phyloP scores from a whole-genome alignment of 352 stramenopile species.

The Pythium dissimile region DNA sequence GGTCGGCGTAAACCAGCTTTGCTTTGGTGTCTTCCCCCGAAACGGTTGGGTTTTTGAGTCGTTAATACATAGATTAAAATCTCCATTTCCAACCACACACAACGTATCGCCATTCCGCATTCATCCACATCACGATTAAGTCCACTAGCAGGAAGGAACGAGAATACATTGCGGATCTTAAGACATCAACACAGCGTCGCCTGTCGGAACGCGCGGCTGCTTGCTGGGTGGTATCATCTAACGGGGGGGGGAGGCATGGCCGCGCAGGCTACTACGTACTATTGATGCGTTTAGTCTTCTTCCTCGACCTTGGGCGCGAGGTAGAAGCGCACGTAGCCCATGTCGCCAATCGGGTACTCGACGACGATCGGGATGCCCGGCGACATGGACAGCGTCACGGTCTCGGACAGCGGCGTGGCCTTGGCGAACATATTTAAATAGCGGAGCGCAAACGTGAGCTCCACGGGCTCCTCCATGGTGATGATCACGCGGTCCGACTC shows the following conservation, averaged over 20 bases:
- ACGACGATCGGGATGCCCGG: slow-evolving; percentile 97
- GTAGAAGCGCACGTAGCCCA: slow-evolving; percentile 98
- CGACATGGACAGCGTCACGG: slow-evolving; percentile 97
- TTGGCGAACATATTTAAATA: slow-evolving; percentile 99
- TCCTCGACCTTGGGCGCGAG: slow-evolving; percentile 99
- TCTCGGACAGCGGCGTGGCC: slow-evolving; percentile 93
- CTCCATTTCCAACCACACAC: too few relatives aligned
- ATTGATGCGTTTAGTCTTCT: slow-evolving; percentile 87
- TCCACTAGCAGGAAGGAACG: too few relatives aligned
- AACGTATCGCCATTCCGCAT: too few relatives aligned
- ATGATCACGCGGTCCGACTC: slow-evolving; percentile 94
- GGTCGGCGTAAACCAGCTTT: slow-evolving; percentile 34
- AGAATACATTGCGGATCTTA: too few relatives aligned
- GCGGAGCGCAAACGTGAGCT: slow-evolving; percentile 98
- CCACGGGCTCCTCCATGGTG: slow-evolving; percentile 98
- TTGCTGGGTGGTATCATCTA: too few relatives aligned
- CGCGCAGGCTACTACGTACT: not conserved
- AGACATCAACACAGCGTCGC: too few relatives aligned
- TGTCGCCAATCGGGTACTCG: slow-evolving; percentile 98
- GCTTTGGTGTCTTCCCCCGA: too few relatives aligned
- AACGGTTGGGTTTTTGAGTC: too few relatives aligned
- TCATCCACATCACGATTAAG: too few relatives aligned
- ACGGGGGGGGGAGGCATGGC: not conserved
- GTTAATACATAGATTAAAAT: too few relatives aligned
- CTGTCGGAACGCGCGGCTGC: too few relatives aligned